Conservation (phyloP, 345 rosid species). For the Eucalyptus sideroxylon region DNA sequence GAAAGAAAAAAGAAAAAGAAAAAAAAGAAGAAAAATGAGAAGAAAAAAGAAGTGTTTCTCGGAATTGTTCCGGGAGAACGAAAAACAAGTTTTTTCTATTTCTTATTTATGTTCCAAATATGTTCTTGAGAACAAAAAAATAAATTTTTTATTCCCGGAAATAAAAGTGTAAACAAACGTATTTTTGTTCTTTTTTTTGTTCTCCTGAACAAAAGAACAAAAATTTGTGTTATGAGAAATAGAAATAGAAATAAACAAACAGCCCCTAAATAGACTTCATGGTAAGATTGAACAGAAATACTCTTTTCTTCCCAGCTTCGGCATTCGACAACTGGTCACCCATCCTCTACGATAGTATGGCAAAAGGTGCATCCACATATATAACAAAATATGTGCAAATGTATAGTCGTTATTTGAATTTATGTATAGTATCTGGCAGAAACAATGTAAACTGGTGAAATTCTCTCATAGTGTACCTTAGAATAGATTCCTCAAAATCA, state of each 20-base stretch:
- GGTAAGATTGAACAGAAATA: background rate
- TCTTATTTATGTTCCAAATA: no score
- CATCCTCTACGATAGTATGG: background rate
- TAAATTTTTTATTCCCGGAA: no score
- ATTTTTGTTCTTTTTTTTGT: no score
- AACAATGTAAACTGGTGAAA: background rate
- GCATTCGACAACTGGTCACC: background rate
- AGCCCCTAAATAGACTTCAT: background rate
- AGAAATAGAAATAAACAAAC: no score
- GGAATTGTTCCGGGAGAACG: rapidly evolving
- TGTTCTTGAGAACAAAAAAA: rapidly evolving
- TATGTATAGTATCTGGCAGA: background rate
- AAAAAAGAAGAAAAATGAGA: no score
- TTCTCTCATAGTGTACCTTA: background rate
- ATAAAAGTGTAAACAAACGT: no score
- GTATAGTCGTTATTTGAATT: background rate
- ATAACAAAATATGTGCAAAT: background rate
- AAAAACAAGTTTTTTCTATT: no score
- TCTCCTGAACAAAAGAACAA: rapidly evolving
- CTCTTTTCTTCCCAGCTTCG: background rate
- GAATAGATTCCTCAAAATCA: background rate
- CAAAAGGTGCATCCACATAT: background rate
- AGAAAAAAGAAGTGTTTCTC: no score
- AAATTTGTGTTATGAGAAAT: no score
- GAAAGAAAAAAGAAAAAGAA: no score